These are phyloP conservation scores for Phalaenopsis aphrodite DNA, from an alignment of 106 monocot species.

Conservation along the genomic window DNA sequence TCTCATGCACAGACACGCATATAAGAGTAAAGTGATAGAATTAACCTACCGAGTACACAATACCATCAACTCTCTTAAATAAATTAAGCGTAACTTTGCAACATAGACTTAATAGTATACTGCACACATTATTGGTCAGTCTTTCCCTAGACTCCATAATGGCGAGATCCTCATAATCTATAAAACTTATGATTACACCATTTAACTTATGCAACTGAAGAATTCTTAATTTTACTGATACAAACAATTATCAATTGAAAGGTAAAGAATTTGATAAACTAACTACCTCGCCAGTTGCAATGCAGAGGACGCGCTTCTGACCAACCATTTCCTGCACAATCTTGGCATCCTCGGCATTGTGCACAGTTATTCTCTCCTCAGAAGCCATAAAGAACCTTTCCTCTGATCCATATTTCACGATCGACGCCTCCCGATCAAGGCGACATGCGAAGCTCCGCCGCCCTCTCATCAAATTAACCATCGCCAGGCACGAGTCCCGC, in stretches of 20 bases:
- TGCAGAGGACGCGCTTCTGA: slow-evolving; percentile 47
- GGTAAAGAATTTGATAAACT: neutral
- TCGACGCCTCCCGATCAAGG: slow-evolving; percentile 54
- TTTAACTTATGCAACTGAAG: no score
- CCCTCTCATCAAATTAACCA: slow-evolving; percentile 79
- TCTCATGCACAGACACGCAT: no score
- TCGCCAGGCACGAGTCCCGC: slow-evolving; percentile 54
- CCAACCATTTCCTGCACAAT: slow-evolving; percentile 40
- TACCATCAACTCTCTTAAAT: no score
- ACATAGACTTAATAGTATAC: no score
- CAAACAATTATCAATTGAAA: neutral
- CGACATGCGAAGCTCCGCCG: slow-evolving; percentile 64
- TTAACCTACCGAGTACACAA: no score
- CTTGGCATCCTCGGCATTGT: slow-evolving; percentile 73
- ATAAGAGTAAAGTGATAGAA: no score
- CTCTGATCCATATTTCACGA: slow-evolving; percentile 45
- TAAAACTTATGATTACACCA: no score
- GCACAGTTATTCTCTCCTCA: slow-evolving; percentile 50
- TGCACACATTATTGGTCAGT: no score
- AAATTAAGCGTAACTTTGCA: no score
- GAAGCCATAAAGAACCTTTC: slow-evolving; percentile 60
- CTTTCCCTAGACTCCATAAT: no score
- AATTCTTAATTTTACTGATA: neutral
- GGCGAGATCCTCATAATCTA: no score
- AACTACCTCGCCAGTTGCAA: slow-evolving; percentile 58